Base-by-base conservation (phyloP, 129 eudicot species). In the Artemisia annua region DNA sequence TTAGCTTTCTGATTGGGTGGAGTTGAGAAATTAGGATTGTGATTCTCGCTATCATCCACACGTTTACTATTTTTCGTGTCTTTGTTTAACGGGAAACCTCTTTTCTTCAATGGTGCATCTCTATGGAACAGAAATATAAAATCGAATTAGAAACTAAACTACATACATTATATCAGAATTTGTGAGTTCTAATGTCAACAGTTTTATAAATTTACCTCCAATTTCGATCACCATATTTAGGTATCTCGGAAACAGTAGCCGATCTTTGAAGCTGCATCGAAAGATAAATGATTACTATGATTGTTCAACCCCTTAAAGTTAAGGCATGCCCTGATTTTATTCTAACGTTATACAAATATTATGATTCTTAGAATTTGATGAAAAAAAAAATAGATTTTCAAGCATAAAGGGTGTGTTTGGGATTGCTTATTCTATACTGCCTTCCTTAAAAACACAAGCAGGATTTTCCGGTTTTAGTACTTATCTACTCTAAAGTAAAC, bases 31-130 rank as follows among this genome's bases (percentile, higher is more conserved):
- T 93, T 90, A 4, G 98, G 97, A 73, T 90, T 83, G 56, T 84
- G 84, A 83, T 94, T 90, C 84, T 94, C 98, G 18, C 84, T 70
- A 66, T 88, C 96, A 12, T 86, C 84, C 2, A 75, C 67, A 15
- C 60, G 26, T 75, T 63, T 77, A 7, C 73, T 63, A 16, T 56
- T 39, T 65, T 78, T 76, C 0, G 80, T 48, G 51, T 80, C 77
- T 55, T 84, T 81, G 68, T 48, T 71, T 26, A 14, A 16, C 24
- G 66, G 78, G 30, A 62, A 26, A 7, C 89, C 95, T 72, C 96
- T 83, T 75, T 85, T 89, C 87, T 89, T 93, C 73, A 89, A 68
- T 39, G 87, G 83, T 50, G 86, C 88, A 55, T 93, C 96, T 73
- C 98, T 92, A 30, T 28, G 53, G 49, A 67, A 59, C 63, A 35